Percentiles rank a stretch among this genome's conserved stretches.
Conservation (phyloP, 371 early-diverging fungal species). For the Mortierella sp. region DNA sequence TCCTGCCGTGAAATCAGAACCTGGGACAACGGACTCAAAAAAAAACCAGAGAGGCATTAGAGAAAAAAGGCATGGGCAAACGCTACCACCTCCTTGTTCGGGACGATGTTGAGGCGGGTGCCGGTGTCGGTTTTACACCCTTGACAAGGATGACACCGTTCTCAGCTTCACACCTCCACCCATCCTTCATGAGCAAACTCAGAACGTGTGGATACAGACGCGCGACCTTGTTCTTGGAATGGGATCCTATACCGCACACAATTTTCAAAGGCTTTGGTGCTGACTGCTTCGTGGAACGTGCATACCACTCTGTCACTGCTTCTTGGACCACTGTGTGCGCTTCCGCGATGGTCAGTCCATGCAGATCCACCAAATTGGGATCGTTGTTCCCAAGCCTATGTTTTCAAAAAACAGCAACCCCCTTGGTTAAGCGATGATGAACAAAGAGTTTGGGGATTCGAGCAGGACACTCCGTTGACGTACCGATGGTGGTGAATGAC, state of each 20-base stretch:
- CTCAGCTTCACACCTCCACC: constrained; percentile 66
- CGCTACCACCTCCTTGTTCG: constrained; percentile 1
- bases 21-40: not conserved
- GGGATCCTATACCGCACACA: constrained; percentile 74
- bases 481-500: constrained; percentile 65
- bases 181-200: constrained; percentile 60
- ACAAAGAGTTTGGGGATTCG: not conserved
- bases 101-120: constrained; percentile 15
- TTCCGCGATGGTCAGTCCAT: constrained; percentile 73
- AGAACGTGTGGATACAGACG: constrained; percentile 66
- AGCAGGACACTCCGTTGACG: not conserved
- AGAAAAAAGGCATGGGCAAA: not conserved
- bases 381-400: constrained; percentile 61
- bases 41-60: not conserved
- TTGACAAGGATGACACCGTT: constrained; percentile 61
- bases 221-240: constrained; percentile 67
- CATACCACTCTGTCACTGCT: constrained; percentile 72
- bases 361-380: constrained; percentile 72
- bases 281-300: constrained; percentile 62
- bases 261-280: constrained; percentile 64
- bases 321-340: constrained; percentile 69
- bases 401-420: too few species aligned
- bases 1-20: too few species aligned
- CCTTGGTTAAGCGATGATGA: not conserved
- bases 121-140: constrained; percentile 28